Evolutionary conservation across 2,329 filamentous ascomycete genomes (phyloP).

Genomic region (Monilinia fructicola): DNA sequence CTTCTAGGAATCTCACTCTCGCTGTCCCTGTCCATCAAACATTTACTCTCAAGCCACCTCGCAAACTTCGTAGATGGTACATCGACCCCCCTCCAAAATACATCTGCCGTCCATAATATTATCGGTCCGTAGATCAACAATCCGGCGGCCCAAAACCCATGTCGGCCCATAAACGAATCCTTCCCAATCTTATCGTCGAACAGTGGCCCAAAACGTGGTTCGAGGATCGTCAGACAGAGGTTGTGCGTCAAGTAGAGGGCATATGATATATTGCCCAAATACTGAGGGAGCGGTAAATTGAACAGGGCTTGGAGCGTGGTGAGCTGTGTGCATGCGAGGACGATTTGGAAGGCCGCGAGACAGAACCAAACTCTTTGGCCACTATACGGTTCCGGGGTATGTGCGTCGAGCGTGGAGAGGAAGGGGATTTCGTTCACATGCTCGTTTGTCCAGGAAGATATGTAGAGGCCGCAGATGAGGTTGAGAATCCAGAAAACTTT

Average conservation of each 20-base stretch:
- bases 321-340: slow-evolving; percentile 41
- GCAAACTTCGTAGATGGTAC: slow-evolving; percentile 51
- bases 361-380: slow-evolving; percentile 39
- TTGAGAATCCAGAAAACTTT: slow-evolving; percentile 37
- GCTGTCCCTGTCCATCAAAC: slow-evolving; percentile 29
- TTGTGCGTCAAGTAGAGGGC: slow-evolving; percentile 61
- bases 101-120: slow-evolving; percentile 53
- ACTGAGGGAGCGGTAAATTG: slow-evolving; percentile 51
- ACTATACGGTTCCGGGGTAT: slow-evolving; percentile 34
- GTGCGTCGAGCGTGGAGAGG: slow-evolving; percentile 30
- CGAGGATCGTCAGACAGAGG: slow-evolving; percentile 44
- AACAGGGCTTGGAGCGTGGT: slow-evolving; percentile 46
- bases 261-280: slow-evolving; percentile 57
- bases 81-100: slow-evolving; percentile 60
- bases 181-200: slow-evolving; percentile 30
- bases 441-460: slow-evolving; percentile 38
- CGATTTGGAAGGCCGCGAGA: slow-evolving; percentile 38
- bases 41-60: slow-evolving; percentile 46
- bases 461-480: slow-evolving; percentile 34
- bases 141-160: slow-evolving; percentile 40
- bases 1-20: slow-evolving; percentile 5
- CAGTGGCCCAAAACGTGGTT: slow-evolving; percentile 33
- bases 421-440: slow-evolving; percentile 34
- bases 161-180: slow-evolving; percentile 31
- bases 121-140: slow-evolving; percentile 49